Evolutionary conservation across 352 stramenopile species (phyloP), one percentile per base, ranked within the genome.

Genomic region (Phytophthora europaea): DNA sequence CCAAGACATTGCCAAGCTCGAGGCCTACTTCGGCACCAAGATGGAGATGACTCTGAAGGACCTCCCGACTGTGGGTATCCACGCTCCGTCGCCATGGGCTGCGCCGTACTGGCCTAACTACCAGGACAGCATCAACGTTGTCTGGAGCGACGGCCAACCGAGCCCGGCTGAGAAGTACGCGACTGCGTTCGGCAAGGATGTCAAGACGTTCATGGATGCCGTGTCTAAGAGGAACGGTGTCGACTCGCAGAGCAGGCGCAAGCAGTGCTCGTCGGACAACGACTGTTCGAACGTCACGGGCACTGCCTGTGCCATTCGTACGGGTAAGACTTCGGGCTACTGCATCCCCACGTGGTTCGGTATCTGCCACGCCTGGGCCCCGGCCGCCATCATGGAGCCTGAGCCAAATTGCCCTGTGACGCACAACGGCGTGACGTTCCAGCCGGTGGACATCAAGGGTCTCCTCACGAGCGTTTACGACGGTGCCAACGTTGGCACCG

Each of bases 41-140:
- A 74, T 80, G 63, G 76, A 74, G 45, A 73, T 62, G 50, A 77
- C 18, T 0, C 20, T 80, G 13, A 69, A 72, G n/a, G 48, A 81
- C 13, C 56, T 83, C 2, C 66, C 73, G 2, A 83, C 63, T 2
- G 1, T 47, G 9, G 69, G 65, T 2, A 54, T 73, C 9, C 38
- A 50, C 40, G 55, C 43, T 8, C 57, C 65, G 1, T 38, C 75
- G 16, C 81, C 81, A 13, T 91, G 83, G 83, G 61, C 79, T 2
- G 79, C 67, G 22, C 82, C 78, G 67, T 93, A 92, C 81, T 93
- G 84, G 82, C 77, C 84, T 1, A 78, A 68, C 16, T 91, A 85
- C 78, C 70, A 80, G 20, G 85, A 93, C 78, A 78, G 84, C 59
- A 93, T 93, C 74, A 93, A 93, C 76, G 63, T 77, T 54, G 33